These are phyloP conservation scores for Kingdonia uniflora DNA, from an alignment of 164 flowering plant genomes.

Conservation along the genomic window DNA sequence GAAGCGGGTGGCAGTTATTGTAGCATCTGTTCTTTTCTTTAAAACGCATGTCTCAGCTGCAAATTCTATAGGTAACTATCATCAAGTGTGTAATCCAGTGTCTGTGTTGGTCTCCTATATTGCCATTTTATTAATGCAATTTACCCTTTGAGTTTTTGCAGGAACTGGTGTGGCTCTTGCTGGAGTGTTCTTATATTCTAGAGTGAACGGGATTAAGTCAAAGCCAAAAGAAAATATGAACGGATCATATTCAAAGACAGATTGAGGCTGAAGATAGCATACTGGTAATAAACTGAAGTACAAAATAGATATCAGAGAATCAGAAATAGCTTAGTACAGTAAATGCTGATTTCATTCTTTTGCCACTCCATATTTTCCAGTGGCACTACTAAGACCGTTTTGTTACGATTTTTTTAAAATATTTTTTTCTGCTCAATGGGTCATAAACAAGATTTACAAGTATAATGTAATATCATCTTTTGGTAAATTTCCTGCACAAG, in stretches of 20 bases:
- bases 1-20: conserved; percentile 94
- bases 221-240: conserved; percentile 21
- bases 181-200: conserved; percentile 88
- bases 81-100: not conserved
- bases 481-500: too few relatives aligned
- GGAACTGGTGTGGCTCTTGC: conserved; percentile 93
- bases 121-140: not conserved
- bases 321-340: not conserved
- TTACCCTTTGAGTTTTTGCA: conserved; percentile 17
- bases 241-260: not conserved
- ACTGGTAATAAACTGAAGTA: not conserved
- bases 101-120: not conserved
- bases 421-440: too few relatives aligned
- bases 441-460: too few relatives aligned
- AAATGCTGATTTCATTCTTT: not conserved
- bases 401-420: too few relatives aligned
- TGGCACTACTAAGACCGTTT: too few relatives aligned
- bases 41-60: conserved; percentile 49
- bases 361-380: not conserved
- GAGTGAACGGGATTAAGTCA: conserved; percentile 70
- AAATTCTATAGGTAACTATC: conserved; percentile 63
- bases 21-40: conserved; percentile 86
- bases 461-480: too few relatives aligned
- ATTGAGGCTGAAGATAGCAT: not conserved
- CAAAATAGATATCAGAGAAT: not conserved